These are phyloP conservation scores for Boletus patriciae DNA, from an alignment of 768 basidiomycete species.

Conservation along the genomic window DNA sequence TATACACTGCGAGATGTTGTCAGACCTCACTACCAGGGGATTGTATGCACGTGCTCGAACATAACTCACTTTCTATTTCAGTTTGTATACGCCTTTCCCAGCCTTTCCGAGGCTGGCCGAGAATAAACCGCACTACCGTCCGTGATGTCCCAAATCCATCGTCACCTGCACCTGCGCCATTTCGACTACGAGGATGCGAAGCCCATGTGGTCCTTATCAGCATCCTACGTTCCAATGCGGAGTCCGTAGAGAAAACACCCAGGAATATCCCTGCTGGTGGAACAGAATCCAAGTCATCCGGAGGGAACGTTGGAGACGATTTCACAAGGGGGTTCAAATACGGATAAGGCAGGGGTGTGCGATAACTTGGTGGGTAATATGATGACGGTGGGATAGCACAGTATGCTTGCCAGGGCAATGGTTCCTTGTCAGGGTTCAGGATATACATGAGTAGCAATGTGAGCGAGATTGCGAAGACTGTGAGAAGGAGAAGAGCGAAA, in stretches of 20 bases:
- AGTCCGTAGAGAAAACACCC: conserved; percentile 89
- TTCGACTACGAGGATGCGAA: conserved; percentile 73
- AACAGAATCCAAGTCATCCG: conserved; percentile 65
- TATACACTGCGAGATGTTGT: conserved; percentile 55
- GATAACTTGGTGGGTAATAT: conserved; percentile 44
- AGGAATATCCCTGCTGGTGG: conserved; percentile 85
- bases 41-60: neutral
- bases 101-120: conserved; percentile 79
- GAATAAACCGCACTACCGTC: conserved; percentile 83
- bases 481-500: conserved; percentile 71
- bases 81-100: conserved; percentile 78
- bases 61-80: conserved; percentile 84
- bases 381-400: conserved; percentile 67
- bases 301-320: conserved; percentile 59
- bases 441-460: conserved; percentile 89
- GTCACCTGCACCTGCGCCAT: conserved; percentile 70
- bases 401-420: conserved; percentile 92
- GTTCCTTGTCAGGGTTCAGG: conserved; percentile 93
- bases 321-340: conserved; percentile 35
- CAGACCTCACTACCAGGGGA: conserved; percentile 4
- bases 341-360: conserved; percentile 42
- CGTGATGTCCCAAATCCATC: conserved; percentile 74
- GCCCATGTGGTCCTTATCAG: conserved; percentile 88
- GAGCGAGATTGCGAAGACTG: conserved; percentile 76
- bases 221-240: conserved; percentile 80